Evolutionary conservation across 768 basidiomycete species (phyloP).

Genomic region (Tulasnella calospora): DNA sequence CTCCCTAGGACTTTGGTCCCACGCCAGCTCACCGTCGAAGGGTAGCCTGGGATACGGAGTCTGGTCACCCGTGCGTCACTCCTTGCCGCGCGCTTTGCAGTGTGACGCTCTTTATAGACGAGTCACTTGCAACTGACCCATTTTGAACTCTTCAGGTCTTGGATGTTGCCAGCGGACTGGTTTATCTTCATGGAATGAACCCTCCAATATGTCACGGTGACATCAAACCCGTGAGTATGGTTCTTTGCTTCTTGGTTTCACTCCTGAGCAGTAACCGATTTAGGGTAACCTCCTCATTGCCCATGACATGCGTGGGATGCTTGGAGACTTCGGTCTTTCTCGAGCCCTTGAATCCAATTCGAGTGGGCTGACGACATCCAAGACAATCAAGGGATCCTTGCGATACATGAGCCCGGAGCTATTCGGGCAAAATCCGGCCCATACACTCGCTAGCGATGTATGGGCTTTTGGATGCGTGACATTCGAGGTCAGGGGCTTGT

Average conservation of each 20-base stretch:
- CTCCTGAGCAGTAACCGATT: neutral
- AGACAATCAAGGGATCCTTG: neutral
- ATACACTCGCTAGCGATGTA: neutral
- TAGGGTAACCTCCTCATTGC: slow-evolving; percentile 1
- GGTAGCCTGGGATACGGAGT: too few species aligned
- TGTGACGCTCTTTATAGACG: neutral
- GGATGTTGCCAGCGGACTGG: slow-evolving; percentile 19
- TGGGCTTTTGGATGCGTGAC: slow-evolving; percentile 13
- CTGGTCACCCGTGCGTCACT: too few species aligned
- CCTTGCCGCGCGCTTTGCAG: too few species aligned
- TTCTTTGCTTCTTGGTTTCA: neutral
- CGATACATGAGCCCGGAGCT: slow-evolving; percentile 11
- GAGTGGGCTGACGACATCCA: slow-evolving; percentile 1
- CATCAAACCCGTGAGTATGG: slow-evolving; percentile 25
- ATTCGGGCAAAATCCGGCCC: neutral
- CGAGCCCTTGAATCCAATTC: neutral
- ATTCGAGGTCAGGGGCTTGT: neutral
- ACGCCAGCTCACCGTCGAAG: too few species aligned
- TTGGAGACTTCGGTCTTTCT: slow-evolving; percentile 17
- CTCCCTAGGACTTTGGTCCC: too few species aligned
- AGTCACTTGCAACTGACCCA: too few species aligned
- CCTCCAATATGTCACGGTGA: slow-evolving; percentile 29
- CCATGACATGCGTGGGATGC: neutral
- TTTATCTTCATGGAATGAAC: slow-evolving; percentile 25
- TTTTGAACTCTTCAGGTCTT: slow-evolving; percentile 2